Base-by-base conservation (phyloP, 768 basidiomycete genomes). In the Ramaria sp. region DNA sequence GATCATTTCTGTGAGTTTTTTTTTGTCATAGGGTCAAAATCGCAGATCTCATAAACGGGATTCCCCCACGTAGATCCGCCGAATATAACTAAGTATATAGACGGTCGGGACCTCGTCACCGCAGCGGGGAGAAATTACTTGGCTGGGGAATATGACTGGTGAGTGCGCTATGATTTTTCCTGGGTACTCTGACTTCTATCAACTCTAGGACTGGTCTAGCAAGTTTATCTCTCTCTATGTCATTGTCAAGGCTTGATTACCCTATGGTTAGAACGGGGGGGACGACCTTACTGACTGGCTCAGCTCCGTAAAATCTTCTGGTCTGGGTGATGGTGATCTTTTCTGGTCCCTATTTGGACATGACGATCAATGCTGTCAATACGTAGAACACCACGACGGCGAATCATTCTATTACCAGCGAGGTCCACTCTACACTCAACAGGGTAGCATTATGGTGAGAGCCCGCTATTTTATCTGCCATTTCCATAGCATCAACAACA, bases 291-390 rank as follows among this genome's bases (percentile, higher is more conserved):
- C 49, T 7, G 54, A 37, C 13, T 63, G 64, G 53, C 62, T 66
- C 49, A 33, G 42, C 22, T 56, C 54, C 1, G 57, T 65, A 42
- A 59, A 63, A 37, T 41, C 47, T 38, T 56, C 60, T 31, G 12
- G 30, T n/a, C 7, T 54, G 2, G 63, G 63, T 1, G 47, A 60
- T 0, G 67, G 66, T 3, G 64, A 63, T 41, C 55, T 64, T 48
- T 67, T 65, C 51, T 68, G 66, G 67, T 63, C 62, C 48, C 45
- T 68, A 7, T 69, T 69, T 20, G 65, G 65, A 7, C 65, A 68
- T 54, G 67, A 53, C n/a, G 59, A 59, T 13, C 17, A 47, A 1
- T 59, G 53, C 31, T 65, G 64, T 59, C 31, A 51, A 5, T 67
- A 60, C 55, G 67, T 68, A 5, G 31, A 63, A 41, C 67, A 68